Conservation (phyloP, 2,329 filamentous ascomycete species). For the Nemania serpens region DNA sequence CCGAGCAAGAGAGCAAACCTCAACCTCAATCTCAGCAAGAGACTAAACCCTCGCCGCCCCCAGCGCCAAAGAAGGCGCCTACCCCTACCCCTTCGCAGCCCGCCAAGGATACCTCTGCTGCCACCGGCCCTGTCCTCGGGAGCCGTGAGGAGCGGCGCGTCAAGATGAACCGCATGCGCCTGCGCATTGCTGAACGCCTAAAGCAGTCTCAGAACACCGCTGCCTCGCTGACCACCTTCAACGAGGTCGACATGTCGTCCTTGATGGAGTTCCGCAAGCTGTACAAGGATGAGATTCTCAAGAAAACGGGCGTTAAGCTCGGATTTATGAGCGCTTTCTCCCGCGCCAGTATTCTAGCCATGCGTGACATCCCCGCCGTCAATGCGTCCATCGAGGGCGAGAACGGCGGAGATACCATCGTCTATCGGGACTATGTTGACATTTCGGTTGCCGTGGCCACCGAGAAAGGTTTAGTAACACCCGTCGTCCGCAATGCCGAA, state of each 20-base stretch:
- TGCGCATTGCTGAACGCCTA: constrained; percentile 93
- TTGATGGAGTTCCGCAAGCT: constrained; percentile 96
- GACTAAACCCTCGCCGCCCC: constrained; percentile 39
- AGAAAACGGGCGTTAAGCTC: constrained; percentile 96
- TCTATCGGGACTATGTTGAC: constrained; percentile 97
- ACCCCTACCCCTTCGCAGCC: constrained; percentile 45
- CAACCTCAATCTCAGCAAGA: constrained; percentile 40
- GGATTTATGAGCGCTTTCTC: constrained; percentile 99
- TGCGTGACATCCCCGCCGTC: constrained; percentile 91
- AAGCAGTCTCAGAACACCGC: constrained; percentile 99
- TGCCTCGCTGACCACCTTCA: constrained; percentile 96
- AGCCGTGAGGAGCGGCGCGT: constrained; percentile 88
- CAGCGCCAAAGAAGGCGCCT: constrained; percentile 39
- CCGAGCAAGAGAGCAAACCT: constrained; percentile 41
- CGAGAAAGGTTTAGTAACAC: constrained; percentile 95
- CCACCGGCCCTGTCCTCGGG: constrained; percentile 57
- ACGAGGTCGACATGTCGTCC: constrained; percentile 98
- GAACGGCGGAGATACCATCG: constrained; percentile 93
- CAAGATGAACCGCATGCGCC: constrained; percentile 99
- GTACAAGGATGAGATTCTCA: constrained; percentile 95
- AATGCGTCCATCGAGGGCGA: constrained; percentile 98
- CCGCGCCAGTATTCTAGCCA: constrained; percentile 84
- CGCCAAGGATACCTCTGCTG: constrained; percentile 47
- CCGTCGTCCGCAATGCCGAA: constrained; percentile 93
- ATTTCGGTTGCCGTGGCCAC: constrained; percentile 97